Evolutionary conservation across 2,329 filamentous ascomycete species (phyloP), one percentile per base, ranked within the genome.

Genomic region (Claviceps lovelessii): DNA sequence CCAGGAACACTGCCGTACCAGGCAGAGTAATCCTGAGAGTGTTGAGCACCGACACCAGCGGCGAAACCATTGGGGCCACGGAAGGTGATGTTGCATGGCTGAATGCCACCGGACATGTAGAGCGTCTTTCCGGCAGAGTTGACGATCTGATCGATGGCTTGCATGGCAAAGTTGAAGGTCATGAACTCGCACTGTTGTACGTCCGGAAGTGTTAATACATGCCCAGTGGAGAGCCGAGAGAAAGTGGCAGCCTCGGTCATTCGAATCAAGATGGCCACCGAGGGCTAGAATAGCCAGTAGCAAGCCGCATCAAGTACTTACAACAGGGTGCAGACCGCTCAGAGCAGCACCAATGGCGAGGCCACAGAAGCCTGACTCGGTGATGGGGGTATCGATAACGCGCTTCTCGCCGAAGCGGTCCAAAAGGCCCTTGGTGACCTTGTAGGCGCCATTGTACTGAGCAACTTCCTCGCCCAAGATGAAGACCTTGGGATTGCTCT

Each of bases 151-250:
- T 98, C 93, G 73, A 98, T 98, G 70, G 93, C 89, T 78, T 98
- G 93, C 93, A 98, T 98, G 73, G 93, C 91, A 71, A 97, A 97
- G 83, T 98, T 98, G 84, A 95, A 97, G 67, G 93, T 98, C 93
- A 98, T 98, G 81, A 98, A 98, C 78, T 98, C 93, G 81, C 87
- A 93, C 88, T 93, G 61, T 53, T 9, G 58, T 4, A 23, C 29
- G 29, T 15, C n/a, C 29, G 19, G 39, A 23, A 33, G 9, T 23
- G 50, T 42, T 31, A 56, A 47, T 23, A 48, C 23, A 54, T 56
- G 52, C 17, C 17, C 29, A n/a, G 47, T n/a, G 4, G 17, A 48
- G 23, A 19, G 31, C 10, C 23, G 23, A 23, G 23, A 13, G 35
- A 23, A 15, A 13, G 41, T 15, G 19, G 29, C 17, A 19, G 37